phyloP scores from a whole-genome alignment of 1,284 basidiomycete genomes.

The Thecaphora thlaspeos region DNA sequence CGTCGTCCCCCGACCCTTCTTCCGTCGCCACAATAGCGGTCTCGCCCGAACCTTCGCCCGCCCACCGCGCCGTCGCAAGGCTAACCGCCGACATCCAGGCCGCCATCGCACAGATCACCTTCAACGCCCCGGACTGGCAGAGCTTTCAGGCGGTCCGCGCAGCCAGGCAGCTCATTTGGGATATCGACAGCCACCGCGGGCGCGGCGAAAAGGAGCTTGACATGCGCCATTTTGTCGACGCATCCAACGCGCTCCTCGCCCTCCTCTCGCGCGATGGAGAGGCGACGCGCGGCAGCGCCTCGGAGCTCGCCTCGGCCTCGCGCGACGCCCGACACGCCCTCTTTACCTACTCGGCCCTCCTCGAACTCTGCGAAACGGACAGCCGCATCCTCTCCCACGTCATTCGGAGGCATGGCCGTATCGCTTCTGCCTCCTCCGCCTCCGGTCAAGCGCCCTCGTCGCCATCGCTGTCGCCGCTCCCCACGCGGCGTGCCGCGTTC shows the following conservation, averaged over 20 bases:
- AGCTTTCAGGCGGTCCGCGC: constrained; percentile 80
- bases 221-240: constrained; percentile 3
- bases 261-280: neutral
- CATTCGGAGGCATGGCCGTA: neutral
- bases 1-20: too few relatives aligned
- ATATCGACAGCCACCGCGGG: constrained; percentile 1
- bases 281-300: too few relatives aligned
- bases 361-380: constrained; percentile 13
- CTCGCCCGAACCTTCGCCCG: constrained; percentile 58
- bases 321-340: constrained; percentile 7
- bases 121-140: constrained; percentile 93
- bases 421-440: too few relatives aligned
- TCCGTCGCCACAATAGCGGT: too few relatives aligned
- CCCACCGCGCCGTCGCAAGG: constrained; percentile 75
- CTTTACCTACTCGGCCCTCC: constrained; percentile 14
- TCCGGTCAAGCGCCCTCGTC: too few relatives aligned
- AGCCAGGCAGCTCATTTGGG: constrained; percentile 84
- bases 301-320: neutral
- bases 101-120: constrained; percentile 72
- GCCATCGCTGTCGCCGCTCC: neutral
- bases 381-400: constrained; percentile 9
- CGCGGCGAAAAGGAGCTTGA: constrained; percentile 1
- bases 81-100: constrained; percentile 74
- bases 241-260: neutral
- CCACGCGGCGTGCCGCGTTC: neutral